Evolutionary conservation across 2,329 filamentous ascomycete genomes (phyloP).

Genomic region (Plenodomus biglobosus): DNA sequence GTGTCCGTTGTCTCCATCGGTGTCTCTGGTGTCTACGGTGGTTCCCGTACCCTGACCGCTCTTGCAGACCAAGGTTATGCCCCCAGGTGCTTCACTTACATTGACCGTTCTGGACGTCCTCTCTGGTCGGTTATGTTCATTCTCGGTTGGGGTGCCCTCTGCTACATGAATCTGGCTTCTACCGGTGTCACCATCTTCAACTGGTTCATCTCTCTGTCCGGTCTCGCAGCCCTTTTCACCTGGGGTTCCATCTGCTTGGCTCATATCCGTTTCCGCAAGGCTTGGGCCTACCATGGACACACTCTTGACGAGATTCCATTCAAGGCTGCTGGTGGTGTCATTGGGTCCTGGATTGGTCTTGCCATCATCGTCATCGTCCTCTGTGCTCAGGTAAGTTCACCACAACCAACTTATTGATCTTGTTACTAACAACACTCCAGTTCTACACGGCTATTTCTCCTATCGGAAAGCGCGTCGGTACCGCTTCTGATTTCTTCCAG

Average conservation of each 20-base stretch:
- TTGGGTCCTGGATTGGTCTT: conserved; percentile 46
- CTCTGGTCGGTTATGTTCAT: conserved; percentile 71
- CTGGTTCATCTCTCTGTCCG: conserved; percentile 78
- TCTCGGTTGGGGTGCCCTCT: conserved; percentile 69
- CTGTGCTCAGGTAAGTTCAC: conserved; percentile 41
- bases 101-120: conserved; percentile 80
- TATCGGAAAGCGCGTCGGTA: conserved; percentile 27
- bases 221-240: conserved; percentile 73
- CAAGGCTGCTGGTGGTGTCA: conserved; percentile 46
- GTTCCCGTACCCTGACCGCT: conserved; percentile 59
- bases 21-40: conserved; percentile 61
- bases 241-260: conserved; percentile 85
- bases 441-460: conserved; percentile 47
- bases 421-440: conserved; percentile 10
- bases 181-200: conserved; percentile 61
- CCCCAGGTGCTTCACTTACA: conserved; percentile 73
- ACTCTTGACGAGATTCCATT: conserved; percentile 51
- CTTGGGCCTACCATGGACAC: conserved; percentile 44
- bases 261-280: conserved; percentile 83
- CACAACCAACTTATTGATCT: background rate
- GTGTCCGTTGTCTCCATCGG: conserved; percentile 62
- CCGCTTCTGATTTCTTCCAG: conserved; percentile 50
- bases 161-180: conserved; percentile 62
- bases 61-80: conserved; percentile 64
- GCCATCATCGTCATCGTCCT: conserved; percentile 45